Evolutionary conservation across 805 yeast species (phyloP).

Genomic region (Ogataea philodendri): DNA sequence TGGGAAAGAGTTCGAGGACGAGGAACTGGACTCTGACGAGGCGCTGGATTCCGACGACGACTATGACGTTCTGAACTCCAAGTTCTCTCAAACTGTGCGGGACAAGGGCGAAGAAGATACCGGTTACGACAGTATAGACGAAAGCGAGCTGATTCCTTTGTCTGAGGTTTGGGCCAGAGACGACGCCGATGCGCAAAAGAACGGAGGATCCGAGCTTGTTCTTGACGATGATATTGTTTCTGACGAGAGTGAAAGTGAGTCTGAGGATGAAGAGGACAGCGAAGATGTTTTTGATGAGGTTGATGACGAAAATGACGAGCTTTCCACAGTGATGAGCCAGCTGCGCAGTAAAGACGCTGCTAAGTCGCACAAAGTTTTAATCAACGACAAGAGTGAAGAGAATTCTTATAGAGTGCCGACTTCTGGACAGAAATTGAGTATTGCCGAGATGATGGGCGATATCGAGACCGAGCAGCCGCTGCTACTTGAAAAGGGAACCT

Average conservation of each 20-base stretch:
- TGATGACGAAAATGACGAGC: slow-evolving; percentile 40
- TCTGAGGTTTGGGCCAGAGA: slow-evolving; percentile 91
- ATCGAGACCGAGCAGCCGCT: slow-evolving; percentile 52
- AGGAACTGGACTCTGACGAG: slow-evolving; percentile 64
- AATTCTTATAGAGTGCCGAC: slow-evolving; percentile 70
- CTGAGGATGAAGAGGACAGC: slow-evolving; percentile 24
- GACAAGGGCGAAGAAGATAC: slow-evolving; percentile 57
- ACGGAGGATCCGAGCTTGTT: slow-evolving; percentile 23
- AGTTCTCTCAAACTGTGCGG: slow-evolving; percentile 66
- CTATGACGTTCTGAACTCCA: slow-evolving; percentile 57
- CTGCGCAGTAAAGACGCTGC: slow-evolving; percentile 1
- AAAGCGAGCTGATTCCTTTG: slow-evolving; percentile 66
- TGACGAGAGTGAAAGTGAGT: slow-evolving; percentile 29
- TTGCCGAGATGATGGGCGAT: slow-evolving; percentile 74
- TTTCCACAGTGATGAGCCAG: slow-evolving; percentile 39
- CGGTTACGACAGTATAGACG: slow-evolving; percentile 75
- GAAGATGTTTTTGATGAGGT: slow-evolving; percentile 31
- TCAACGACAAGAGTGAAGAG: slow-evolving; percentile 56
- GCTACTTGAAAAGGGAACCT: slow-evolving; percentile 30
- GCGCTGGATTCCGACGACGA: slow-evolving; percentile 83
- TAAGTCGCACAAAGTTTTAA: slow-evolving; percentile 45
- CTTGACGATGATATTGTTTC: slow-evolving; percentile 31
- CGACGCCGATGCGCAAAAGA: slow-evolving; percentile 44
- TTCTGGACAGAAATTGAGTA: slow-evolving; percentile 53
- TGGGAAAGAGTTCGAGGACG: slow-evolving; percentile 37